Base-by-base conservation (phyloP, 108 stramenopile species). In the Skeletonema costatum region DNA sequence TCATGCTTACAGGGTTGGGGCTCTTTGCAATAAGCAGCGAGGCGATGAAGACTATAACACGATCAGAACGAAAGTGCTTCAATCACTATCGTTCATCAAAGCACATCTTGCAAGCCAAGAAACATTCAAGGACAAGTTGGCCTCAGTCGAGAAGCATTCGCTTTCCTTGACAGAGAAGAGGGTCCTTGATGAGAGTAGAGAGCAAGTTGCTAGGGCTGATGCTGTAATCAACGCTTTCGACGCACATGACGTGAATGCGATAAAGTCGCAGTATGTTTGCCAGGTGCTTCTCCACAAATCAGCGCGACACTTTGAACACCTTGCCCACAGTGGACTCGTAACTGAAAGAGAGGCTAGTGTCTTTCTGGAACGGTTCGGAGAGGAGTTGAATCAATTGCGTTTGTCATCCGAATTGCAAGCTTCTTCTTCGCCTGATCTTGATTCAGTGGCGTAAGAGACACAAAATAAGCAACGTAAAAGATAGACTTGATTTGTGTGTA, bases 211-310 rank as follows among this genome's bases (percentile, higher is more conserved):
- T n/a, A 31, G 21, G 25, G 78, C 83, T 8, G 78, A 84, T 33
- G 67, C 62, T 33, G 65, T 59, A 10, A 17, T 80, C 17, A 36
- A 59, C 13, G 36, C 59, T 6, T 79, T 80, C 53, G 83, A 84
- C 46, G 35, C 16, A 6, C 36, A 70, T 29, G 69, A 84, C 65
- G 83, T 84, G 3, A 73, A 73, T 38, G 70, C 38, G 32, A 56
- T 83, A 17, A 78, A 69, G 38, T 68, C 65, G 0, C 80, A 81
- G 21, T 79, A 76, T 62, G 46, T 64, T 56, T 84, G 83, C 50
- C 71, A 73, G 13, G 71, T 85, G 9, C 53, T 85, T 14, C 41
- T 85, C n/a, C 60, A 85, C 56, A 85, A 76, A 17, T 44, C 46
- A 4, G 79, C 83, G 8, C 17, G 75, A 7, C 65, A 77, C 63